A percentile compares a stretch with the other conserved stretches of the same genome.
Conservation (phyloP, 2,329 filamentous ascomycete species). For the Fusarium sp. region DNA sequence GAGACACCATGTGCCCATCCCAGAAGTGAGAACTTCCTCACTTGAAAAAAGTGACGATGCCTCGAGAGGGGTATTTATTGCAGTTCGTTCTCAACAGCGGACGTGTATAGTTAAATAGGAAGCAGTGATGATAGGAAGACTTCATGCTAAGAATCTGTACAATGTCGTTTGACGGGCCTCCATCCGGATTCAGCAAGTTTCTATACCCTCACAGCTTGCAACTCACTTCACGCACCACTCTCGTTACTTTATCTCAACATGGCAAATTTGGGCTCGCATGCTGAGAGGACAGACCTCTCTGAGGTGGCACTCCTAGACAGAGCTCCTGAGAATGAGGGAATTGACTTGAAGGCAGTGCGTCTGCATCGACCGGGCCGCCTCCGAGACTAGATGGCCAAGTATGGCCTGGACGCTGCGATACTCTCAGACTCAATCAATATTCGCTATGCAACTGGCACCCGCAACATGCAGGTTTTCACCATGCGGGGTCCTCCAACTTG, state of each 20-base stretch:
- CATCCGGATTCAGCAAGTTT: too few relatives aligned
- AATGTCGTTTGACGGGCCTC: too few relatives aligned
- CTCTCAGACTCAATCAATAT: slow-evolving; percentile 10
- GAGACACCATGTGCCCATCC: too few relatives aligned
- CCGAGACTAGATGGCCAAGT: slow-evolving; percentile 8
- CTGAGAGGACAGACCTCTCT: slow-evolving; percentile 11
- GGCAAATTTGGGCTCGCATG: slow-evolving; percentile 13
- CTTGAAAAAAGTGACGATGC: too few relatives aligned
- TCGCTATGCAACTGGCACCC: slow-evolving; percentile 13
- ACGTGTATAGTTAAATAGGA: too few relatives aligned
- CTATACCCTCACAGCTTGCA: too few relatives aligned
- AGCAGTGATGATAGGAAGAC: too few relatives aligned
- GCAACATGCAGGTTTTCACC: slow-evolving; percentile 13
- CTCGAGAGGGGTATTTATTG: too few relatives aligned
- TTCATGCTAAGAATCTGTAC: too few relatives aligned
- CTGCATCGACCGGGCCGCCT: slow-evolving; percentile 7
- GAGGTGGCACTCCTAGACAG: slow-evolving; percentile 7
- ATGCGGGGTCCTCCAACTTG: not conserved
- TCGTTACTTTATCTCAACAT: not conserved
- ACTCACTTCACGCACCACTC: too few relatives aligned
- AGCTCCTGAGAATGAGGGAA: slow-evolving; percentile 16
- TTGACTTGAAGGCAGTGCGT: slow-evolving; percentile 9
- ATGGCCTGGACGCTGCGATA: slow-evolving; percentile 10
- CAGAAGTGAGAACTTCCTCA: too few relatives aligned
- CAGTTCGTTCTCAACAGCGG: too few relatives aligned